Conservation (phyloP, 345 rosid genomes). For the Hibiscus mutabilis region DNA sequence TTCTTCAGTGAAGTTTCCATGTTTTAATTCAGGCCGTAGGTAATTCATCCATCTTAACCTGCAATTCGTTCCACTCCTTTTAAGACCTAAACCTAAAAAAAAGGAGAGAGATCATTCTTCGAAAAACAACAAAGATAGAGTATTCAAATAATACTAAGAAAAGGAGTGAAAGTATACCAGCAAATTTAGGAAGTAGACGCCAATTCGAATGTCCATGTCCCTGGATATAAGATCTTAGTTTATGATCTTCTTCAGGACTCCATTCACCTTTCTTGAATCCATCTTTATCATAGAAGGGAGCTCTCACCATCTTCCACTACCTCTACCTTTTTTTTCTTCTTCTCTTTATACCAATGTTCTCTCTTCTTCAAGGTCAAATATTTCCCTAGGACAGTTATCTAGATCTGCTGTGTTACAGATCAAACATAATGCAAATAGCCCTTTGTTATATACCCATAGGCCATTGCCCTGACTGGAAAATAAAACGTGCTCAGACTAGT, state of each 20-base stretch:
- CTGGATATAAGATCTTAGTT: slow-evolving; percentile 18
- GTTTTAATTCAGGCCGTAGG: slow-evolving; percentile 30
- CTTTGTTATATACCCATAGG: background rate
- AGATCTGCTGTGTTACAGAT: no score
- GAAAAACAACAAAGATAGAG: background rate
- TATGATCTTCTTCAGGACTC: slow-evolving; percentile 36
- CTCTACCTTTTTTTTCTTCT: background rate
- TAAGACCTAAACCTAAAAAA: slow-evolving; percentile 21
- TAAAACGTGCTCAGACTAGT: no score
- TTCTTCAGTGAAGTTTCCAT: slow-evolving; percentile 27
- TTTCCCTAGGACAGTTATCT: no score
- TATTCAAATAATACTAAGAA: background rate
- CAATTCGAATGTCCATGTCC: slow-evolving; percentile 31
- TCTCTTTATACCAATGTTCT: background rate
- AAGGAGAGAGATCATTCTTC: background rate
- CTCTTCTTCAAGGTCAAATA: background rate
- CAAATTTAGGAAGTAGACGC: slow-evolving; percentile 31
- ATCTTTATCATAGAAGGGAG: slow-evolving; percentile 24
- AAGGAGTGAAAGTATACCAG: slow-evolving; percentile 16
- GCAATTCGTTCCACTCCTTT: slow-evolving; percentile 41
- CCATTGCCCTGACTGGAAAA: no score
- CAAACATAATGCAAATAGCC: background rate
- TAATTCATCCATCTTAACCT: slow-evolving; percentile 41
- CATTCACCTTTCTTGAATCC: slow-evolving; percentile 38
- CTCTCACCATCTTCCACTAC: slow-evolving; percentile 29